Percentiles rank a stretch among this genome's conserved stretches.
phyloP scores from a whole-genome alignment of 495 filamentous ascomycete genomes.

The Bryoglossum gracile region DNA sequence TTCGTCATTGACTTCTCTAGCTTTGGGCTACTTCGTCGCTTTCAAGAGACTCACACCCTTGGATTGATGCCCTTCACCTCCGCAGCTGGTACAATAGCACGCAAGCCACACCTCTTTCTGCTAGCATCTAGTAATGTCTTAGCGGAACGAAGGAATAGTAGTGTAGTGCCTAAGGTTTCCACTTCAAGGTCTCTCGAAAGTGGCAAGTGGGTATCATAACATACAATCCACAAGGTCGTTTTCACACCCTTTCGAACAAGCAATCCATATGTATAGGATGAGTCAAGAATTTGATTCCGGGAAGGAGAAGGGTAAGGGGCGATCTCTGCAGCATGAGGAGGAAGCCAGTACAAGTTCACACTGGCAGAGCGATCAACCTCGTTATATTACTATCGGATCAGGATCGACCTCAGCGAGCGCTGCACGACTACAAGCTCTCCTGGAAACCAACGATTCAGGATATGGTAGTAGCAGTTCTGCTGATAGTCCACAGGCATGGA shows the following conservation, averaged over 20 bases:
- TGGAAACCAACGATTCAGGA: conserved; percentile 85
- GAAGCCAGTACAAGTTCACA: conserved; percentile 21
- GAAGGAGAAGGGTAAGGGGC: conserved; percentile 37
- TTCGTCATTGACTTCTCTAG: too few species aligned
- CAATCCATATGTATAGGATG: conserved; percentile 42
- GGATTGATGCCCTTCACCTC: too few species aligned
- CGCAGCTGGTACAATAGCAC: too few species aligned
- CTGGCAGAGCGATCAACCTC: conserved; percentile 11
- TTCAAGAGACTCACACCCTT: too few species aligned
- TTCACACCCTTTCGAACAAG: neutral
- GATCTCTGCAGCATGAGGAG: too few species aligned
- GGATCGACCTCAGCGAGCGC: conserved; percentile 71
- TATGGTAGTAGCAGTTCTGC: conserved; percentile 71
- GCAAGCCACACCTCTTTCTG: too few species aligned
- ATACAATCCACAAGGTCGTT: conserved; percentile 3
- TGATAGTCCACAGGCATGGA: conserved; percentile 33
- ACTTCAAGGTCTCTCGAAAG: too few species aligned
- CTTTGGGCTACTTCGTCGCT: too few species aligned
- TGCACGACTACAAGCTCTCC: conserved; percentile 56
- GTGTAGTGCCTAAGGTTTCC: too few species aligned
- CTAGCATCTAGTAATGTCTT: too few species aligned
- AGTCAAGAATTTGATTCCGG: conserved; percentile 61
- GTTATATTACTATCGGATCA: conserved; percentile 81
- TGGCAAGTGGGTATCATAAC: conserved; percentile 17
- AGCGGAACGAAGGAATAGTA: too few species aligned